Evolutionary conservation across 2,329 filamentous ascomycete species (phyloP).

Genomic region (Lomentospora prolificans): DNA sequence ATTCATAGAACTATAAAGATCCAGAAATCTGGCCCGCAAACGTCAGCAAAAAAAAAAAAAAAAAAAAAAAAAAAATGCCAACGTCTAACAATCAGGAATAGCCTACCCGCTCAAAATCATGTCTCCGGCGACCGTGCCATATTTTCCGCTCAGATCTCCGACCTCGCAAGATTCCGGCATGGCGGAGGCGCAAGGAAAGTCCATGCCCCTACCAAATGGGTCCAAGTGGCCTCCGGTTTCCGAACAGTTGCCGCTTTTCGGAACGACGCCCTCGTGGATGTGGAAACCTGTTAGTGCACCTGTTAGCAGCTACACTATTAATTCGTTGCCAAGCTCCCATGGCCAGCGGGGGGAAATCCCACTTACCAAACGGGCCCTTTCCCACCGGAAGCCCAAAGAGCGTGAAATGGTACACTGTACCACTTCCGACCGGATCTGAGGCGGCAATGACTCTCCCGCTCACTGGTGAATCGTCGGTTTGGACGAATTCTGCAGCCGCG

Average conservation of each 20-base stretch:
- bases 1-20: background rate
- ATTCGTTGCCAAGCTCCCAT: background rate
- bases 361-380: background rate
- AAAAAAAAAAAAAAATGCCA: background rate
- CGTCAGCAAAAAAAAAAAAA: background rate
- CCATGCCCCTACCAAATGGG: constrained; percentile 57
- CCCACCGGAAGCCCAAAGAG: background rate
- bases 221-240: constrained; percentile 59
- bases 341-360: background rate
- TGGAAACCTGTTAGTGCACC: constrained; percentile 49
- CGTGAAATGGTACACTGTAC: background rate
- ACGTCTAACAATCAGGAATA: too few species aligned
- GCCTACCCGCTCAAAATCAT: background rate
- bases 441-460: background rate
- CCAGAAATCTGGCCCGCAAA: background rate
- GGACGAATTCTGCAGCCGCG: background rate
- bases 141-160: constrained; percentile 67
- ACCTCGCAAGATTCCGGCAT: constrained; percentile 59
- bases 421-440: background rate
- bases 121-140: constrained; percentile 43
- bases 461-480: background rate
- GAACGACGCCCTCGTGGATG: constrained; percentile 56
- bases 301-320: too few species aligned
- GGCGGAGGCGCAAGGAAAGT: constrained; percentile 45
- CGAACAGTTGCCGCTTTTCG: constrained; percentile 60